Percentiles rank a stretch among this genome's conserved stretches.
These are phyloP conservation scores for Entrophospora sp. DNA, from an alignment of 192 early-diverging fungal genomes.

Conservation along the genomic window DNA sequence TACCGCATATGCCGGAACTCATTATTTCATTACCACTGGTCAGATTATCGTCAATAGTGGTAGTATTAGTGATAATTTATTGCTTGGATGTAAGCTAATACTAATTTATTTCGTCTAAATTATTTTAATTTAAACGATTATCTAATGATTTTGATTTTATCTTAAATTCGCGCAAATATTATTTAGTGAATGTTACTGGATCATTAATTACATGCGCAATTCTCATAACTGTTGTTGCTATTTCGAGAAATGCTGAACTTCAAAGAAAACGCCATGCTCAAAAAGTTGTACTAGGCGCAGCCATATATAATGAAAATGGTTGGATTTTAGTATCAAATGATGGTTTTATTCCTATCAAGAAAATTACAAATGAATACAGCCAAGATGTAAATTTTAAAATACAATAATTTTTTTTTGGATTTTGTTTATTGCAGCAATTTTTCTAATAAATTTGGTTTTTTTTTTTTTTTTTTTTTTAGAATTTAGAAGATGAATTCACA, in stretches of 20 bases:
- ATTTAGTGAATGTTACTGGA: neutral
- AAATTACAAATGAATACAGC: conserved; percentile 22
- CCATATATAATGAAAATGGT: conserved; percentile 26
- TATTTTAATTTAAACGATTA: conserved; percentile 1
- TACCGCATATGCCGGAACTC: conserved; percentile 27
- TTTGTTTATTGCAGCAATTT: conserved; percentile 9
- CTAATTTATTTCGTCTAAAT: neutral
- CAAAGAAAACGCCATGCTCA: conserved; percentile 9
- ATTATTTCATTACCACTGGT: conserved; percentile 18
- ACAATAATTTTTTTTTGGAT: conserved; percentile 6
- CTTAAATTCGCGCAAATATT: no score
- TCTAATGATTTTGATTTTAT: conserved; percentile 19
- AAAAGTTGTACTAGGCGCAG: conserved; percentile 24
- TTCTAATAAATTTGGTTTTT: neutral
- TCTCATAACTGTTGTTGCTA: conserved; percentile 7
- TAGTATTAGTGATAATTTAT: neutral
- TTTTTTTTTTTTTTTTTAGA: neutral
- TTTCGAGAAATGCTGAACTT: neutral
- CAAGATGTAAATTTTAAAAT: conserved; percentile 20
- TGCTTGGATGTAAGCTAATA: conserved; percentile 1
- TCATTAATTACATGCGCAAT: conserved; percentile 15
- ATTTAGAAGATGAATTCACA: conserved; percentile 11
- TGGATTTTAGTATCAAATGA: conserved; percentile 28
- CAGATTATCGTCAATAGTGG: no score
- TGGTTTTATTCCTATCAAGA: conserved; percentile 28